Percentiles rank a stretch among this genome's conserved stretches.
These are phyloP conservation scores for Schoenoplectus triqueter DNA, from an alignment of 202 grass and related monocot species.

Conservation along the genomic window DNA sequence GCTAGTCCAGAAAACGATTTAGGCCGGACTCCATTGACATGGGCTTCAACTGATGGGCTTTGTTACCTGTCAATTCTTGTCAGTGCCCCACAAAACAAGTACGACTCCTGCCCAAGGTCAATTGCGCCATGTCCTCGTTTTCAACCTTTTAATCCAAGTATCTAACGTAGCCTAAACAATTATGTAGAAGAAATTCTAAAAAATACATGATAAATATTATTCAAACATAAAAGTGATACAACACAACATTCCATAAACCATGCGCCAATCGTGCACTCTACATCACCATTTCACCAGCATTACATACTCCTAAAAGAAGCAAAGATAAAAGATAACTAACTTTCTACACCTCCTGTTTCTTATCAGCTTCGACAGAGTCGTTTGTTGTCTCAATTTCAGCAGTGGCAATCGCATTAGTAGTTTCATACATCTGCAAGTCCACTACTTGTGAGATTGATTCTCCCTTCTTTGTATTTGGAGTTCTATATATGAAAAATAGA, in stretches of 20 bases:
- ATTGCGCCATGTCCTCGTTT: neutral
- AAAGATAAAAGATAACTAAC: neutral
- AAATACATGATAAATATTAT: conserved; percentile 33
- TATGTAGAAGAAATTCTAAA: neutral
- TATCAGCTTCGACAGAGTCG: neutral
- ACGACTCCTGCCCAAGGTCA: too few relatives aligned
- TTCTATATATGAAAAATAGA: conserved; percentile 35
- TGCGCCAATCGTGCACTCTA: conserved; percentile 22
- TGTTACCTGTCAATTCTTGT: too few relatives aligned
- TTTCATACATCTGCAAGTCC: conserved; percentile 33
- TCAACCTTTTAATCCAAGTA: conserved; percentile 8
- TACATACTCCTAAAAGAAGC: neutral
- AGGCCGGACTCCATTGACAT: too few relatives aligned
- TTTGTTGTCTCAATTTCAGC: conserved; percentile 22
- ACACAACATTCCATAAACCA: conserved; percentile 37
- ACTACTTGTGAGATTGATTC: conserved; percentile 29
- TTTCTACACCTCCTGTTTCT: conserved; percentile 21
- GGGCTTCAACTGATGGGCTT: too few relatives aligned
- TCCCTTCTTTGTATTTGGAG: conserved; percentile 15
- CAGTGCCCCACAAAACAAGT: neutral
- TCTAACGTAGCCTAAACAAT: neutral
- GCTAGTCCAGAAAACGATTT: too few relatives aligned
- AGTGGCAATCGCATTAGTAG: neutral
- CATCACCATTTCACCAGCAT: conserved; percentile 6
- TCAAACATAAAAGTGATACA: conserved; percentile 34